Evolutionary conservation across 495 filamentous ascomycete species (phyloP).

Genomic region (Neurospora tetraspora): DNA sequence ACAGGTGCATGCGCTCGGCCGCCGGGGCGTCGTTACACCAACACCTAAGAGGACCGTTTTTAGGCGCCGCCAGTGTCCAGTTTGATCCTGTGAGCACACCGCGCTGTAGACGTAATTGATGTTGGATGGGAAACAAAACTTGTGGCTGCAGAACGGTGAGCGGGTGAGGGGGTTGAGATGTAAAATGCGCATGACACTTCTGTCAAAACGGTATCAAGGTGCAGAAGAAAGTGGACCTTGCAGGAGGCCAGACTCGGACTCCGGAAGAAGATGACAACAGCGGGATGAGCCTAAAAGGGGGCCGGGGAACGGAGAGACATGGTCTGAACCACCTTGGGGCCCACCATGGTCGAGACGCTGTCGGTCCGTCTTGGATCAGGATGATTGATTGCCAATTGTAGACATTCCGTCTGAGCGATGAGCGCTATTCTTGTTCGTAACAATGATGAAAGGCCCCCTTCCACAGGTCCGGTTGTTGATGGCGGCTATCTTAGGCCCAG

Average conservation of each 20-base stretch:
- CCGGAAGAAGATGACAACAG: constrained; percentile 14
- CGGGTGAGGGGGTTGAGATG: background rate
- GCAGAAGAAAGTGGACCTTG: constrained; percentile 7
- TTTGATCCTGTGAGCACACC: background rate
- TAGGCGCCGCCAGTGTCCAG: background rate
- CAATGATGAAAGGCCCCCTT: background rate
- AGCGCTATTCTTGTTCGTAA: background rate
- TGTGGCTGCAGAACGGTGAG: background rate
- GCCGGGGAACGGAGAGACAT: constrained; percentile 5
- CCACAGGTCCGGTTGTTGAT: background rate
- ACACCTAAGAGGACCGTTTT: background rate
- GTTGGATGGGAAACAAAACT: background rate
- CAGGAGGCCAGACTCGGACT: constrained; percentile 1
- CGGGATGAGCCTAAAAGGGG: constrained; percentile 24
- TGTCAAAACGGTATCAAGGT: constrained; percentile 13
- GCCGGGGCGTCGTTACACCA: background rate
- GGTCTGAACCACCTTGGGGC: background rate
- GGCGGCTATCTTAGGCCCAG: background rate
- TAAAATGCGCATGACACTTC: background rate
- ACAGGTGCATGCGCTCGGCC: background rate
- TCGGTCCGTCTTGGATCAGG: background rate
- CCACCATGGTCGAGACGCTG: background rate
- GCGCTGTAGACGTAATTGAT: background rate
- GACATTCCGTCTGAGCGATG: background rate
- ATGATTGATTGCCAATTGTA: background rate